Base-by-base conservation (phyloP, 148 eudicot genomes). In the Rheum nobile region DNA sequence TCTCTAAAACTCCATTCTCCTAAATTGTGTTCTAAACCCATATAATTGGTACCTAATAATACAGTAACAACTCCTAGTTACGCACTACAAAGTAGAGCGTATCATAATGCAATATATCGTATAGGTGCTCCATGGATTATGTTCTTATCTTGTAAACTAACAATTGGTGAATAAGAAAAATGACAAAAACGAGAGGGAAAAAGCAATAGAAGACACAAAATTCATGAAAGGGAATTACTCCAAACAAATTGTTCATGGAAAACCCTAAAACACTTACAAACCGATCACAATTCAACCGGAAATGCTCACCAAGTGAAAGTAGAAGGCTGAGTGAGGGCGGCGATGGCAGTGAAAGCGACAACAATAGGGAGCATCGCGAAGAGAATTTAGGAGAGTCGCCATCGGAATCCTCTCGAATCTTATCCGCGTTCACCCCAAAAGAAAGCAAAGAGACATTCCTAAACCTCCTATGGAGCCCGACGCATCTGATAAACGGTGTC, bases 321-420 rank as follows among this genome's bases (percentile, higher is more conserved):
- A 4, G 90, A 81, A 0, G 99, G 97, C 72, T 86, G 93, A 37
- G 85, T 28, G 5, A 95, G 86, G 73, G 99, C 97, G n/a, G 96
- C 89, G 4, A 95, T 74, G 0, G 97, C 96, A 24, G 99, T 95
- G 77, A 86, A 85, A n/a, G 90, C 92, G 12, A 91, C 99, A 10
- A 95, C 99, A 77, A 91, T 87, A 0, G 99, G 99, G 55, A 95
- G 88, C 89, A 90, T 22, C 4, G 96, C 96, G 0, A 94, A 90
- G 11, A 95, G 65, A 73, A 82, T 21, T 76, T 95, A 89, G 19
- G 97, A 90, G 52, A 73, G 77, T 85, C 91, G 13, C 72, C 59
- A 5, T 80, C 80, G 0, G 85, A 82, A 67, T 26, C 74, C 54
- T 73, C 79, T 0, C 77, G 22, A 19, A 69, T 73, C 9, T 72